These are phyloP conservation scores for Pseudocercospora ulei DNA, from an alignment of 2,329 filamentous ascomycete genomes.

Conservation along the genomic window DNA sequence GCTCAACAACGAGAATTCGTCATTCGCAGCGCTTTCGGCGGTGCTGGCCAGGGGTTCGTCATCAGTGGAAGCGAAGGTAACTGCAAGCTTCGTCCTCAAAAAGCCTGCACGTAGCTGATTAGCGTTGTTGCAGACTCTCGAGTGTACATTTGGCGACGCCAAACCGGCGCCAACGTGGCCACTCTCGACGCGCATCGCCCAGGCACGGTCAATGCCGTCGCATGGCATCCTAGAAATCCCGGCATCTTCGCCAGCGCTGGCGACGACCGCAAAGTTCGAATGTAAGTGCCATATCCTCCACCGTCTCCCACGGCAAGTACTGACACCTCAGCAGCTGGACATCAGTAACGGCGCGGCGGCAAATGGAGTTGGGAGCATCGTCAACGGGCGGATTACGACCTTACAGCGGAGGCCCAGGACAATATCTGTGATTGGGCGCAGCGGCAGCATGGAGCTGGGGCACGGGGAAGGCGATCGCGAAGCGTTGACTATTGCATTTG, in stretches of 20 bases:
- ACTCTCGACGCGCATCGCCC: conserved; percentile 63
- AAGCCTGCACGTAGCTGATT: neutral
- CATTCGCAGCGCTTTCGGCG: conserved; percentile 76
- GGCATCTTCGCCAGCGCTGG: conserved; percentile 83
- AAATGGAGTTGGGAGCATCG: conserved; percentile 10
- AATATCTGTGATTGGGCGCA: conserved; percentile 11
- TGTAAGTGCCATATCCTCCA: conserved; percentile 50
- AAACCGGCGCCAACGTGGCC: conserved; percentile 65
- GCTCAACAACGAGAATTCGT: conserved; percentile 66
- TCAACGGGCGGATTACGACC: conserved; percentile 9
- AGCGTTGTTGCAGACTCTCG: conserved; percentile 45
- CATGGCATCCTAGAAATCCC: conserved; percentile 78
- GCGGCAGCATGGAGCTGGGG: conserved; percentile 7
- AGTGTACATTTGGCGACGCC: conserved; percentile 86
- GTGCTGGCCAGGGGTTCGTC: conserved; percentile 84
- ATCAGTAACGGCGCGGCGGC: conserved; percentile 14
- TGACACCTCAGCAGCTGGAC: conserved; percentile 18
- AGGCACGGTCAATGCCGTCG: conserved; percentile 73
- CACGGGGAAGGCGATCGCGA: conserved; percentile 5
- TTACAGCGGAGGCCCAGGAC: conserved; percentile 9
- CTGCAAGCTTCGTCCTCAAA: neutral
- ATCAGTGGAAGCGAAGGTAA: conserved; percentile 81
- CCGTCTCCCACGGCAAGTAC: neutral
- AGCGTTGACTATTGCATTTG: conserved; percentile 12
- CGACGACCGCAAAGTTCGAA: conserved; percentile 73